Conservation (phyloP, 371 early-diverging fungal genomes). For the Apophysomyces variabilis region DNA sequence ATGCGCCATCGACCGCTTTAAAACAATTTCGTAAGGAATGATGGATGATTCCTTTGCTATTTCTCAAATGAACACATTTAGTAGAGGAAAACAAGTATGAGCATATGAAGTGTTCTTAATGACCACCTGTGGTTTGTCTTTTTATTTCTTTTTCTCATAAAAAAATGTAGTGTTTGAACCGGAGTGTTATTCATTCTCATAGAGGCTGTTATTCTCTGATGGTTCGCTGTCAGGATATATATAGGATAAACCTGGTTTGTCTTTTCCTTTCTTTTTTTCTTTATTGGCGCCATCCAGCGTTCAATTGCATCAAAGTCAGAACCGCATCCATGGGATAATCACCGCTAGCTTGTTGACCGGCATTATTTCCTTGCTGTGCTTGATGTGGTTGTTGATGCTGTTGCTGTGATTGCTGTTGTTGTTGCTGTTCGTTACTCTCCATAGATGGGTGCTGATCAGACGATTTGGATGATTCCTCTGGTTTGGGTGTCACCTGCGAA, state of each 20-base stretch:
- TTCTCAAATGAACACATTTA: too few species aligned
- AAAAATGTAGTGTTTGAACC: too few species aligned
- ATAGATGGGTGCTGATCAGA: background rate
- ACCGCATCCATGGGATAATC: constrained; percentile 57
- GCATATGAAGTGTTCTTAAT: background rate
- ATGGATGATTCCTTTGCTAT: background rate
- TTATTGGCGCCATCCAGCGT: constrained; percentile 29
- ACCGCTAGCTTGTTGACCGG: constrained; percentile 1
- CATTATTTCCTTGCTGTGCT: background rate
- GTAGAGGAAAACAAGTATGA: too few species aligned
- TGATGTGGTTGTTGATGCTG: background rate
- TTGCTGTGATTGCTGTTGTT: background rate
- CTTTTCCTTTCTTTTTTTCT: constrained; percentile 24
- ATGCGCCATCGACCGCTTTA: background rate
- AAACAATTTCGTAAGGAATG: background rate
- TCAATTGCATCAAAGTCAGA: constrained; percentile 52
- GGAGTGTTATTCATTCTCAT: too few species aligned
- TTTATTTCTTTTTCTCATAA: background rate
- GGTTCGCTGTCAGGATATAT: background rate
- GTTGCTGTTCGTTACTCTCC: background rate
- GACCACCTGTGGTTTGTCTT: constrained; percentile 5
- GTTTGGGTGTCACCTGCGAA: background rate
- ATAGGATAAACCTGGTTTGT: constrained; percentile 8
- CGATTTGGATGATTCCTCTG: background rate
- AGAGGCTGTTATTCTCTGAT: too few species aligned